Percentiles rank a stretch among this genome's conserved stretches.
Evolutionary conservation across 139 green algal species (phyloP).

Genomic region (Diplosphaera chodatii): DNA sequence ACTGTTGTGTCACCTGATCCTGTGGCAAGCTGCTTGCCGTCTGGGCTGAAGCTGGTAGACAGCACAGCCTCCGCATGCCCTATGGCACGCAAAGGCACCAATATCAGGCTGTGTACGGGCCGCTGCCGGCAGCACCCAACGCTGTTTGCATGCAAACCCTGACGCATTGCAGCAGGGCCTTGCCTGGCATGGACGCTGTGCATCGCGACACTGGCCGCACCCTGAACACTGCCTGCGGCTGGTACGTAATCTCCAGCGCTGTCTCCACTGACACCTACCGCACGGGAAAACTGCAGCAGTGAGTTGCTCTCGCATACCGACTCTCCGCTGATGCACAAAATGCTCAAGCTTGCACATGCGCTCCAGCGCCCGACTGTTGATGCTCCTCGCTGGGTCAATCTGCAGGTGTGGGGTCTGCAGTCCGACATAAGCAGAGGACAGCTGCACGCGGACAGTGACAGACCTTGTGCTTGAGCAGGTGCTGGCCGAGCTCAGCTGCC

Average conservation of each 20-base stretch:
- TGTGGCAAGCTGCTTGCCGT: conserved; percentile 78
- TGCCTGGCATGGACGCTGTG: conserved; percentile 74
- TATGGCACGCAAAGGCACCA: not conserved
- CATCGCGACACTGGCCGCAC: conserved; percentile 89
- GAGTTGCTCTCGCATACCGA: too few species aligned
- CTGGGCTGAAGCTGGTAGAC: conserved; percentile 82
- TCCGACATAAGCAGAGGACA: too few species aligned
- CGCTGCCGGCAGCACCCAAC: too few species aligned
- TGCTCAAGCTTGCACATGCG: too few species aligned
- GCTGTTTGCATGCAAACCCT: too few species aligned
- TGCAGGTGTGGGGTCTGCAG: too few species aligned
- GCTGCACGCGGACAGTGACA: not conserved
- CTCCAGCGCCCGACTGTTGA: too few species aligned
- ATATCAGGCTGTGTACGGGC: not conserved
- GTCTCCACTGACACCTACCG: conserved; percentile 77
- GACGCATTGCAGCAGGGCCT: too few species aligned
- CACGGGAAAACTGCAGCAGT: too few species aligned
- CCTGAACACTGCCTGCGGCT: conserved; percentile 90
- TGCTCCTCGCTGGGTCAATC: too few species aligned
- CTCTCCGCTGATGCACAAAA: too few species aligned
- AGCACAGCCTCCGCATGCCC: conserved; percentile 92
- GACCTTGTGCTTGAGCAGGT: conserved; percentile 57
- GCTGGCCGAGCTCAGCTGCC: conserved; percentile 51
- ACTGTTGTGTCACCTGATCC: conserved; percentile 90
- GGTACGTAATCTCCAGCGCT: conserved; percentile 81